Percentiles rank a stretch among this genome's conserved stretches.
Conservation (phyloP, 176 grass and related monocot genomes). For the Stipa capillata region DNA sequence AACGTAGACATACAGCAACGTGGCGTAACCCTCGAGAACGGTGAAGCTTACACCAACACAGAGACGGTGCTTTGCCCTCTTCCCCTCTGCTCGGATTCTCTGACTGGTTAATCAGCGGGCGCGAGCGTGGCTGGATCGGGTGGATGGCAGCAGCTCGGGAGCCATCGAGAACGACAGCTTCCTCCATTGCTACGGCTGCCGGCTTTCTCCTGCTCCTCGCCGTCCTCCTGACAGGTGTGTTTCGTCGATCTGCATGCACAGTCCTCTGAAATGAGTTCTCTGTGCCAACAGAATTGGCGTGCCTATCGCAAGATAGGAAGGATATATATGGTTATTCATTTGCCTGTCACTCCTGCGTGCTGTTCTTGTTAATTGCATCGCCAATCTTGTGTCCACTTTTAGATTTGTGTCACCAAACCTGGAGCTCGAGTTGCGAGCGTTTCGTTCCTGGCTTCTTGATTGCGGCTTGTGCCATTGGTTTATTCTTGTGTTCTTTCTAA, state of each 20-base stretch:
- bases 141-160: neutral
- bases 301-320: too few relatives aligned
- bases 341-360: neutral
- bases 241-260: neutral
- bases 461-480: neutral
- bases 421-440: neutral
- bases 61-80: neutral
- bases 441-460: neutral
- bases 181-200: neutral
- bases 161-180: neutral
- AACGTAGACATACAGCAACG: neutral
- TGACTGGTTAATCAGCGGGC: neutral
- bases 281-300: neutral
- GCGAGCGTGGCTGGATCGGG: neutral
- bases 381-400: neutral
- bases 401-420: neutral
- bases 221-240: constrained; percentile 15
- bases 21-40: neutral
- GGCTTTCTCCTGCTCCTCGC: neutral
- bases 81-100: neutral
- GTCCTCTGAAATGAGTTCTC: neutral
- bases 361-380: neutral
- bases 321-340: neutral
- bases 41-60: neutral
- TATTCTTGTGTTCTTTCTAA: too few relatives aligned